Base-by-base conservation (phyloP, 2,329 filamentous ascomycete genomes). In the Basipetospora chlamydospora region DNA sequence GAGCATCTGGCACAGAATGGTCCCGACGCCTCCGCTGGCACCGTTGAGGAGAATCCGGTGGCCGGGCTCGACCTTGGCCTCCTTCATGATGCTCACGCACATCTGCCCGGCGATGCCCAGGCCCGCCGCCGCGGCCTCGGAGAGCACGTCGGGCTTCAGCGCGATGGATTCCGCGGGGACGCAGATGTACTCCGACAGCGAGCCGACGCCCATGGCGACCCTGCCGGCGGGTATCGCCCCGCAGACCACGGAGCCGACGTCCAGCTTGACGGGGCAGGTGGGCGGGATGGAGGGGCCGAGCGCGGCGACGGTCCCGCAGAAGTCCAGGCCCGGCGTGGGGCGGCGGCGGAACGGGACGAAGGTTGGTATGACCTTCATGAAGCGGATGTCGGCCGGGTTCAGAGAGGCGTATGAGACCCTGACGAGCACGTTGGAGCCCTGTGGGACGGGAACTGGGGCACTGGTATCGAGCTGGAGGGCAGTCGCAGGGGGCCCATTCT, bases 91-190 rank as follows among this genome's bases (percentile, higher is more conserved):
- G 10, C 51, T 36, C n/a, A 43, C 36, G 1, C 51, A 53, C 11
- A 55, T 59, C 44, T 58, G 56, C 6, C 51, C 56, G 1, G 51
- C 46, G 10, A 57, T 44, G 12, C 57, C 52, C 20, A 59, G 48
- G 1, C 47, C 56, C 1, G 49, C 52, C 1, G 49, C 48, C 25
- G 48, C 49, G 3, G 41, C 20, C 11, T 38, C 15, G 2, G 40
- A 35, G 16, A 50, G 39, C 6, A 36, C 43, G 3, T 26, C n/a
- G 1, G 56, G 57, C 22, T 50, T 43, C 13, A 37, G 39, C 0
- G 41, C 47, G 5, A 59, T 49, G 9, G 49, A 38, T 15, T 47
- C 43, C 2, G 47, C 49, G 4, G 55, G 52, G 6, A 61, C 44
- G 8, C 51, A 47, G 3, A 56, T 37, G 35, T 56, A 58, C 42